Conservation (phyloP, 495 filamentous ascomycete species). For the Cercophora scortea region DNA sequence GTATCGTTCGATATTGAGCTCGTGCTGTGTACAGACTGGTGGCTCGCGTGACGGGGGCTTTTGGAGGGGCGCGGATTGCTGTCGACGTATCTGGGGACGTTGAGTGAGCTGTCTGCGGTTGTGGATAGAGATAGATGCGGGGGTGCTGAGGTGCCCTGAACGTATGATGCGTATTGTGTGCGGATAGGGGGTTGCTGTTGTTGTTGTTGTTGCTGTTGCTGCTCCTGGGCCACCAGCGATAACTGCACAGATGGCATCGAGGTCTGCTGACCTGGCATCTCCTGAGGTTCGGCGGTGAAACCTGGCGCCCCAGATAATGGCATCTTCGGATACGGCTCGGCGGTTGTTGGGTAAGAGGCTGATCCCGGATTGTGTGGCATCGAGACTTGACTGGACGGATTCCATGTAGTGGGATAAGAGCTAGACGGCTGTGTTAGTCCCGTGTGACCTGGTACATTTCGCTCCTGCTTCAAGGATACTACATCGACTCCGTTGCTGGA, state of each 20-base stretch:
- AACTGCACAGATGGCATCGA: constrained; percentile 45
- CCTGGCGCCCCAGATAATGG: constrained; percentile 32
- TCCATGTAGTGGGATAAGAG: constrained; percentile 27
- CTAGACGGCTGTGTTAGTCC: constrained; percentile 12
- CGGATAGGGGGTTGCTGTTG: constrained; percentile 36
- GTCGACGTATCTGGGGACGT: constrained; percentile 41
- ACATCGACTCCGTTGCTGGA: no score
- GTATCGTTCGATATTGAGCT: constrained; percentile 38
- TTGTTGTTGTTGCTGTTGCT: constrained; percentile 20
- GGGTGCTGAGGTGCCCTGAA: constrained; percentile 32
- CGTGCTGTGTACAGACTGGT: constrained; percentile 34
- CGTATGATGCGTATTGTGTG: constrained; percentile 40
- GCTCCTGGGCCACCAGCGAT: constrained; percentile 32
- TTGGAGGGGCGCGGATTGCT: constrained; percentile 47
- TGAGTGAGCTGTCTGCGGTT: constrained; percentile 31
- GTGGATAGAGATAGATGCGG: constrained; percentile 37
- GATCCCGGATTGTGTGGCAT: constrained; percentile 32
- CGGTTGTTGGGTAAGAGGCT: constrained; percentile 32
- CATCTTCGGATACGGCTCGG: constrained; percentile 40
- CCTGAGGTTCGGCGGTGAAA: constrained; percentile 41
- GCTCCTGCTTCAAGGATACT: no score
- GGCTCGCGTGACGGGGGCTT: constrained; percentile 43
- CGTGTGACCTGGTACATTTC: background rate
- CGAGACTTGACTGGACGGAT: constrained; percentile 31
- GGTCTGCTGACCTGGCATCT: constrained; percentile 37